Evolutionary conservation across 2,329 filamentous ascomycete species (phyloP), one percentile per base, ranked within the genome.

Genomic region (Pseudogymnoascus sp.): DNA sequence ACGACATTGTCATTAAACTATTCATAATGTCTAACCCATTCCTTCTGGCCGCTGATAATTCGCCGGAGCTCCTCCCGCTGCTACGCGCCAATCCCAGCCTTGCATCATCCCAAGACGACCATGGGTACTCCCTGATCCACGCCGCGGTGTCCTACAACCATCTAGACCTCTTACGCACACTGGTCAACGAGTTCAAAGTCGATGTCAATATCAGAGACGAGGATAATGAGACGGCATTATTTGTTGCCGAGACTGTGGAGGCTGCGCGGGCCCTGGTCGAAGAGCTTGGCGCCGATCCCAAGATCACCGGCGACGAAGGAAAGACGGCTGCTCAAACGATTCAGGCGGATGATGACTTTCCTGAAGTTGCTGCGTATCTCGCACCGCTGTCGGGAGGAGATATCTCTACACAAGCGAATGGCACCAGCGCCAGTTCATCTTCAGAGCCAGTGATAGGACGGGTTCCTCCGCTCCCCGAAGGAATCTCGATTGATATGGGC

Each of bases 101-200:
- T 62, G 93, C 95, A 62, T 83, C 86, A 2, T 78, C 82, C 61
- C 91, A 96, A 77, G 95, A 99, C 75, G 86, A 89, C 65, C 89
- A 97, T 72, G 95, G 95, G 71, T 99, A 99, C 79, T 96, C 92
- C 56, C 85, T 97, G 26, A 80, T 97, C 59, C 95, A 99, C 76
- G 95, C 95, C 61, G 91, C 93, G 14, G 88, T 91, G 16, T 97
- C 93, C 69, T 99, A 97, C 81, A 89, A 88, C 73, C 93, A 97
- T 73, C 78, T 91, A 37, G 84, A 89, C 63, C 86, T 99, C 14
- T 82, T 97, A 14, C 87, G 89, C 65, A 76, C 85, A 0, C 82
- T 99, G 5, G 81, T 96, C 29, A 80, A 80, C 56, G 90, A 93
- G 35, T 91, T 93, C 76, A 77, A 86, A 11, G 93, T 93, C 24